phyloP scores from a whole-genome alignment of 2,329 filamentous ascomycete species.

The Tolypocladium ophioglossoides region DNA sequence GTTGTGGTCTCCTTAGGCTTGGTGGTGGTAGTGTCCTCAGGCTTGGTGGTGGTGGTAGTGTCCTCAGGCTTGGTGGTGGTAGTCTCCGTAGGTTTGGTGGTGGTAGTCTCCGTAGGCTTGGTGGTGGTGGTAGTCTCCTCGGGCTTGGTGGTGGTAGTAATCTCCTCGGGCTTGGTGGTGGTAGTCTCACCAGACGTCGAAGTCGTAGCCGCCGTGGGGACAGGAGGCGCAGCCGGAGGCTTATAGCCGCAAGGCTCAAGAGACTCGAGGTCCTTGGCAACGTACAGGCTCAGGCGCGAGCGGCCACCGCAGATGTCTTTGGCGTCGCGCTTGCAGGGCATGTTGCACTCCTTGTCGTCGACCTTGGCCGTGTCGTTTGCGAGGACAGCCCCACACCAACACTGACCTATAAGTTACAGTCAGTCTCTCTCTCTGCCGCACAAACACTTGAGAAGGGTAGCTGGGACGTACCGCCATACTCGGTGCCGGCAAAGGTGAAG shows the following conservation, averaged over 20 bases:
- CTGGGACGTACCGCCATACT: conserved; percentile 24
- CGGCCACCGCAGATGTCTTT: conserved; percentile 32
- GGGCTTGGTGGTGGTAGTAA: conserved; percentile 1
- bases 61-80: neutral
- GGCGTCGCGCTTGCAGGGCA: conserved; percentile 39
- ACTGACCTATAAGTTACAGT: conserved; percentile 21
- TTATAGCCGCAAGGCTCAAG: conserved; percentile 35
- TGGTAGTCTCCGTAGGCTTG: conserved; percentile 13
- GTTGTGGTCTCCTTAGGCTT: conserved; percentile 1
- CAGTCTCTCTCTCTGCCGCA: neutral
- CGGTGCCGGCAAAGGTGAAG: conserved; percentile 37
- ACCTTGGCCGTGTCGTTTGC: conserved; percentile 32
- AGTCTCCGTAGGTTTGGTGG: conserved; percentile 5
- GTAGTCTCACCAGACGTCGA: conserved; percentile 3
- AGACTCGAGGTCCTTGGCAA: conserved; percentile 37
- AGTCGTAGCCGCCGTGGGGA: conserved; percentile 6
- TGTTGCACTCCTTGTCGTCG: conserved; percentile 31
- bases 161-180: neutral
- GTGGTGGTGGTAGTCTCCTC: conserved; percentile 6
- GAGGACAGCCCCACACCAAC: conserved; percentile 42
- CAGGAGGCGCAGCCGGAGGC: conserved; percentile 13
- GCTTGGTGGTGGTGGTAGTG: no score
- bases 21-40: conserved; percentile 7
- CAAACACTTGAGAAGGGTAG: neutral
- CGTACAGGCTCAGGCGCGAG: conserved; percentile 31